These are phyloP conservation scores for Chlamydomonas reinhardtii DNA, from an alignment of 163 green algal species.

Conservation along the genomic window DNA sequence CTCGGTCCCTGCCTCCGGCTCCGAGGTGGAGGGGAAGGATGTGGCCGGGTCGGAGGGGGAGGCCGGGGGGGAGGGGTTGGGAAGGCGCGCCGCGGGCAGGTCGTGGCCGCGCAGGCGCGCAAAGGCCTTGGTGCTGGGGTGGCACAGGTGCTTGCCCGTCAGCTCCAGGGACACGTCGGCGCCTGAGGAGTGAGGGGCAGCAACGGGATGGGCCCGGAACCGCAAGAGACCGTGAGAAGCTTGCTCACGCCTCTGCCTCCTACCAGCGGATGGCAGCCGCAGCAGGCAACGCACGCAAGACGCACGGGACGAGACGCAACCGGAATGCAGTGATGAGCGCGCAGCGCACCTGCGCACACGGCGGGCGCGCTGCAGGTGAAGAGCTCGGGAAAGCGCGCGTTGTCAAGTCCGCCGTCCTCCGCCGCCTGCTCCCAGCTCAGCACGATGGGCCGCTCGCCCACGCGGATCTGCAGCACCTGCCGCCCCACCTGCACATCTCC, in stretches of 20 bases:
- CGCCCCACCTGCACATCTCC: neutral
- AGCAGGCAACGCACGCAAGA: no score
- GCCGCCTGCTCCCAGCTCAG: constrained; percentile 6
- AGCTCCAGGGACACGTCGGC: neutral
- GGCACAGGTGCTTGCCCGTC: neutral
- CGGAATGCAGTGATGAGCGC: no score
- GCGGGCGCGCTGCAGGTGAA: neutral
- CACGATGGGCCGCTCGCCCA: neutral
- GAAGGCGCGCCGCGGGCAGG: neutral
- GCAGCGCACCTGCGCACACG: neutral
- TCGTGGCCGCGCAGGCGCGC: constrained; percentile 33
- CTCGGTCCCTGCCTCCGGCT: no score
- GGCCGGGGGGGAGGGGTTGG: no score
- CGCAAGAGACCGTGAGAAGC: no score
- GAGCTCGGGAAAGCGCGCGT: neutral
- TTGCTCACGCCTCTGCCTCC: no score
- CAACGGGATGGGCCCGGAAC: no score
- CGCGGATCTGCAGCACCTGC: constrained; percentile 6
- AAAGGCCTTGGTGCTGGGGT: constrained; percentile 5
- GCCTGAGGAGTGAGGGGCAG: no score
- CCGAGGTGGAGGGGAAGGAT: neutral
- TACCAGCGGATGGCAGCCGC: no score
- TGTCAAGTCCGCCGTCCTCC: neutral
- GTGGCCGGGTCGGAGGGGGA: no score
- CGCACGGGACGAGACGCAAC: no score